A percentile compares a stretch with the other conserved stretches of the same genome.
phyloP scores from a whole-genome alignment of 176 grass and related monocot species.

The Oryza officinalis region DNA sequence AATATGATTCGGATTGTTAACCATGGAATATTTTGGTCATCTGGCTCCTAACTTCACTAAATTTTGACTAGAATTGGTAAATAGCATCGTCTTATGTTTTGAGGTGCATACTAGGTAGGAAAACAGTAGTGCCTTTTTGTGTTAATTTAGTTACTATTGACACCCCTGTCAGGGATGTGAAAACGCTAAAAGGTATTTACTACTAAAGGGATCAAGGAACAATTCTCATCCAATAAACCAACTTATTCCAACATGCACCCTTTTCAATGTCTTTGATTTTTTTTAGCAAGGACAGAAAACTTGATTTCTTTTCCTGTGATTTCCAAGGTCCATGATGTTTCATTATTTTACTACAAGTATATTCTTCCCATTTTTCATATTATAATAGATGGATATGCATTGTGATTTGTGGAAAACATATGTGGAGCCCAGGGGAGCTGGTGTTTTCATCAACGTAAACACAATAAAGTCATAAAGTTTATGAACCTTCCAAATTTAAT shows the following conservation, averaged over 20 bases:
- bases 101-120: slow-evolving; percentile 13
- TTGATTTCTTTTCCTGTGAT: not conserved
- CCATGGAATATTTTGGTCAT: not conserved
- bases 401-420: not conserved
- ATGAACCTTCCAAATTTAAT: not conserved
- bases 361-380: not conserved
- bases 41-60: slow-evolving; percentile 13
- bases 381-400: slow-evolving; percentile 14
- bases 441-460: not conserved
- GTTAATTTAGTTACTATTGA: slow-evolving; percentile 2
- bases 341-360: not conserved
- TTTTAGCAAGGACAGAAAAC: slow-evolving; percentile 6
- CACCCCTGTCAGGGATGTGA: not conserved
- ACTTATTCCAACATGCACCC: not conserved
- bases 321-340: not conserved
- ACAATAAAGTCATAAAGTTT: not conserved
- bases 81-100: not conserved
- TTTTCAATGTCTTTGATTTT: slow-evolving; percentile 6
- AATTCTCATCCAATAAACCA: slow-evolving; percentile 16
- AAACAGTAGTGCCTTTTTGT: not conserved
- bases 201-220: slow-evolving; percentile 7
- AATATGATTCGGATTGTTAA: slow-evolving; percentile 24
- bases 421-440: not conserved
- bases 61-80: not conserved
- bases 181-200: slow-evolving; percentile 16